Conservation (phyloP, 305 asterid genomes). For the Fraxinus baroniana region DNA sequence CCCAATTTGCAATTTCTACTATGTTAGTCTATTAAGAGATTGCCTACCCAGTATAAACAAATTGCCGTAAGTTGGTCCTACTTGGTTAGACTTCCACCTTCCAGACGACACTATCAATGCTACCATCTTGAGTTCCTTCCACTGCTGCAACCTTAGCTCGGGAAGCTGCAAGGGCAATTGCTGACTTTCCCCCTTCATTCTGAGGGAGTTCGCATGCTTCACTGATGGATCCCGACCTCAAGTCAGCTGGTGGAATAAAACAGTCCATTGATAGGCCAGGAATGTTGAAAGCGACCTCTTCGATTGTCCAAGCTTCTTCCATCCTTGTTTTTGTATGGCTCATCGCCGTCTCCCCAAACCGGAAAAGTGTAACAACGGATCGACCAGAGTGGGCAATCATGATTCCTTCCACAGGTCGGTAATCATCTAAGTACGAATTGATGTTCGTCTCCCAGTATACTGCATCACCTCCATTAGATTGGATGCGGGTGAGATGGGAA, state of each 20-base stretch:
- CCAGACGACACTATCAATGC: constrained; percentile 36
- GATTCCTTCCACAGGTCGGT: constrained; percentile 77
- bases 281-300: constrained; percentile 78
- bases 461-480: constrained; percentile 71
- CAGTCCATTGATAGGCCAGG: constrained; percentile 81
- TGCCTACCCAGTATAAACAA: constrained; percentile 51
- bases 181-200: constrained; percentile 53
- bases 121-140: constrained; percentile 31
- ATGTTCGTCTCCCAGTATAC: constrained; percentile 91
- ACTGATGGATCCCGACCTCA: constrained; percentile 62
- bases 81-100: constrained; percentile 45
- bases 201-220: constrained; percentile 67
- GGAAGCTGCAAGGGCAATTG: constrained; percentile 31
- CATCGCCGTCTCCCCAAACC: constrained; percentile 85
- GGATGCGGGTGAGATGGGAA: constrained; percentile 86
- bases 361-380: constrained; percentile 74
- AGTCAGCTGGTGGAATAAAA: constrained; percentile 78
- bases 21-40: constrained; percentile 45
- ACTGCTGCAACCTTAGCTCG: constrained; percentile 55
- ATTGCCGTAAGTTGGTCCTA: constrained; percentile 23
- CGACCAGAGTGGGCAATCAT: constrained; percentile 91
- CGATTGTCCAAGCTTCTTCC: constrained; percentile 95
- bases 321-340: constrained; percentile 82
- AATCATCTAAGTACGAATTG: constrained; percentile 69
- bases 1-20: constrained; percentile 39